Conservation (phyloP, 768 basidiomycete genomes). For the Rhodotorula paludigena region DNA sequence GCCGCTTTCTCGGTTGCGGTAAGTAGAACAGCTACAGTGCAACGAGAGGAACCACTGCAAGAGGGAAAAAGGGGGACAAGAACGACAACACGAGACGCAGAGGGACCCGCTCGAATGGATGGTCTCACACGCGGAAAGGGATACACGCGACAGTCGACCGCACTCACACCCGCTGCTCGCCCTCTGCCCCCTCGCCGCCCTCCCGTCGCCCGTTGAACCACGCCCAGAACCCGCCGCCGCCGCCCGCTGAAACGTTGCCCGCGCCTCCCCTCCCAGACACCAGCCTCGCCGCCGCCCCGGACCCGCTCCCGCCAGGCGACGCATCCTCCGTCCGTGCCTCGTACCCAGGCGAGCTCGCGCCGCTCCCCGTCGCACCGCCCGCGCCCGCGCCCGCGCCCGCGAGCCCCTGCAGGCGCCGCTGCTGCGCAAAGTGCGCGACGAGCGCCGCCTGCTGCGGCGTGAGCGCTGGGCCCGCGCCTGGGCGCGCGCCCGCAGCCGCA, state of each 20-base stretch:
- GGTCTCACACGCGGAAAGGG: too few species aligned
- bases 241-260: neutral
- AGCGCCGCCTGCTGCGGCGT: constrained; percentile 3
- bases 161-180: neutral
- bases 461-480: neutral
- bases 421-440: constrained; percentile 2
- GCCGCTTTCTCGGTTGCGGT: too few species aligned
- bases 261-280: neutral
- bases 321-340: constrained; percentile 10
- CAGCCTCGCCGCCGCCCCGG: too few species aligned
- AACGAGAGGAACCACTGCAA: neutral
- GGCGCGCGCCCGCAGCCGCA: too few species aligned
- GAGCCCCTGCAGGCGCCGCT: neutral
- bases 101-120: neutral
- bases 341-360: neutral
- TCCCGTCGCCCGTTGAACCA: constrained; percentile 6
- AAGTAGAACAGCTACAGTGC: neutral
- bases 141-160: constrained; percentile 5
- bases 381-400: too few species aligned
- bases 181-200: neutral
- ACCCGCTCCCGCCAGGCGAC: too few species aligned
- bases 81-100: neutral
- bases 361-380: too few species aligned
- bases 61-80: constrained; percentile 29
- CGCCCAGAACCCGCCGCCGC: constrained; percentile 1